Percentiles rank a stretch among this genome's conserved stretches.
Evolutionary conservation across 306 rosid species (phyloP).

Genomic region (Acacia acuminata): DNA sequence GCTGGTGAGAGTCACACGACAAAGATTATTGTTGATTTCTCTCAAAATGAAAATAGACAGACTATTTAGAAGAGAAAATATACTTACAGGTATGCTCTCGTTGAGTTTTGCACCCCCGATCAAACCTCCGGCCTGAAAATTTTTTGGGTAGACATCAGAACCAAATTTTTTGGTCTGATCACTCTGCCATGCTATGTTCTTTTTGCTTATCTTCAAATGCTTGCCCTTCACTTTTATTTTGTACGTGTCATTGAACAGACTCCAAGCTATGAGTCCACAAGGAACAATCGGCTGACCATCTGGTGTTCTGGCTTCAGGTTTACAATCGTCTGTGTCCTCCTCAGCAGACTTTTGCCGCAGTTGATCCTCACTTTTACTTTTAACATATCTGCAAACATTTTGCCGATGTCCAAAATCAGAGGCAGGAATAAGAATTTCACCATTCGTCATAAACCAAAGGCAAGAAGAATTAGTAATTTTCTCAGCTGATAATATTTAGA

Average conservation of each 20-base stretch:
- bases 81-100: slow-evolving; percentile 68
- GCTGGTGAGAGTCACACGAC: slow-evolving; percentile 50
- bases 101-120: slow-evolving; percentile 81
- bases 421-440: slow-evolving; percentile 25
- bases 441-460: background rate
- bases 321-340: slow-evolving; percentile 33
- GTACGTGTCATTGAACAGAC: slow-evolving; percentile 87
- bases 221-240: slow-evolving; percentile 51
- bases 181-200: slow-evolving; percentile 85
- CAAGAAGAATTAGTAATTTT: slow-evolving; percentile 5
- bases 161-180: slow-evolving; percentile 67
- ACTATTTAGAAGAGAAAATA: slow-evolving; percentile 6
- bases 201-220: slow-evolving; percentile 59
- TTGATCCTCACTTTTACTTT: slow-evolving; percentile 67
- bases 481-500: background rate
- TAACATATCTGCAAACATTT: slow-evolving; percentile 61
- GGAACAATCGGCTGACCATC: slow-evolving; percentile 61
- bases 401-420: slow-evolving; percentile 23
- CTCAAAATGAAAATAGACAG: background rate
- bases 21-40: slow-evolving; percentile 11
- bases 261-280: slow-evolving; percentile 92
- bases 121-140: slow-evolving; percentile 63
- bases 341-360: slow-evolving; percentile 44
- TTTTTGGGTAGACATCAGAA: slow-evolving; percentile 74
- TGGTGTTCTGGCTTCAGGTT: slow-evolving; percentile 49